Evolutionary conservation across 768 basidiomycete genomes (phyloP).

Genomic region (Rhizopogon roseolus): DNA sequence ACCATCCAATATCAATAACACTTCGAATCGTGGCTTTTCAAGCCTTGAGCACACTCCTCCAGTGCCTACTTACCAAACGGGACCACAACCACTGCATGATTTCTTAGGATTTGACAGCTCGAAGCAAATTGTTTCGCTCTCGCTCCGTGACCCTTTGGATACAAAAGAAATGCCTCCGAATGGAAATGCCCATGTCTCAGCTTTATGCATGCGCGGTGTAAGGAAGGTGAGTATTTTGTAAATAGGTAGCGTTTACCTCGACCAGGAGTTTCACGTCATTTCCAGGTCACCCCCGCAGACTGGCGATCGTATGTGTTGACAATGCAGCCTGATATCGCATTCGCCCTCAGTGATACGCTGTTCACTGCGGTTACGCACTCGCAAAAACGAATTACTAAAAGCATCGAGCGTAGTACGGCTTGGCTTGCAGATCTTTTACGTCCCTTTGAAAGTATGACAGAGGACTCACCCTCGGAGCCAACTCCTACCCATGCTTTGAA

Average conservation of each 20-base stretch:
- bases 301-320: constrained; percentile 52
- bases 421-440: constrained; percentile 61
- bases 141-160: constrained; percentile 63
- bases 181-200: constrained; percentile 50
- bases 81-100: constrained; percentile 51
- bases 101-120: constrained; percentile 53
- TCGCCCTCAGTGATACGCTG: constrained; percentile 68
- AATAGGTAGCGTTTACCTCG: background rate
- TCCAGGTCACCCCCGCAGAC: constrained; percentile 47
- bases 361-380: constrained; percentile 62
- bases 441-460: constrained; percentile 11
- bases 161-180: constrained; percentile 69
- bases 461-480: background rate
- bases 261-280: background rate
- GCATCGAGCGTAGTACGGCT: constrained; percentile 58
- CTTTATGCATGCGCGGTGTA: constrained; percentile 62
- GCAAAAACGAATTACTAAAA: constrained; percentile 75
- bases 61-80: constrained; percentile 53
- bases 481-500: constrained; percentile 26
- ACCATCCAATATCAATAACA: background rate
- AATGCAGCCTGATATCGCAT: constrained; percentile 63
- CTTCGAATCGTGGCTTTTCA: background rate
- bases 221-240: constrained; percentile 47
- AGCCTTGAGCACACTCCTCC: constrained; percentile 69
- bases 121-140: constrained; percentile 52